phyloP scores from a whole-genome alignment of 2,329 filamentous ascomycete species.

The Colletotrichum chrysophilum region DNA sequence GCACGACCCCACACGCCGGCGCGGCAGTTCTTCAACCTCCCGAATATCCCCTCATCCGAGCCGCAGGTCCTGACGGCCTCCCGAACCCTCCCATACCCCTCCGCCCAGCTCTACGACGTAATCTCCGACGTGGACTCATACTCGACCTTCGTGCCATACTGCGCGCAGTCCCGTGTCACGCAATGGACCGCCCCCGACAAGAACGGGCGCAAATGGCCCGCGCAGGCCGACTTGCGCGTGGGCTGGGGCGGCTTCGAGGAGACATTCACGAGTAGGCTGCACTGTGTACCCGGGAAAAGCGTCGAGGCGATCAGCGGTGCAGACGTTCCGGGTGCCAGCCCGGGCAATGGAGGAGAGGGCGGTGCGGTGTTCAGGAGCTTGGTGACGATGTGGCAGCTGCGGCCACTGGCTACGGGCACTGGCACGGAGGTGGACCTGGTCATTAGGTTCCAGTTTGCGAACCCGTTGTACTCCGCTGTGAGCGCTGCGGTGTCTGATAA shows the following conservation, averaged over 20 bases:
- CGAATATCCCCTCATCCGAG: conserved; percentile 28
- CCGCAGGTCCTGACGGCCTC: conserved; percentile 73
- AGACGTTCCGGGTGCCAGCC: conserved; percentile 40
- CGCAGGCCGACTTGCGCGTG: conserved; percentile 78
- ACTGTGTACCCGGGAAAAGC: conserved; percentile 73
- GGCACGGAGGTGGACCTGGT: conserved; percentile 75
- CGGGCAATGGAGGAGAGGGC: conserved; percentile 5
- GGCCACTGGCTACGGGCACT: conserved; percentile 41
- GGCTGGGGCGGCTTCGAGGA: conserved; percentile 88
- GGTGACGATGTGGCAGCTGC: conserved; percentile 72
- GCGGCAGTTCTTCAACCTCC: conserved; percentile 23
- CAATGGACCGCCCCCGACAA: conserved; percentile 66
- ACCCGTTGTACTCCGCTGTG: conserved; percentile 84
- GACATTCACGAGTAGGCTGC: conserved; percentile 79
- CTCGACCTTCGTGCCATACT: conserved; percentile 89
- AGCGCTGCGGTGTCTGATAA: conserved; percentile 83
- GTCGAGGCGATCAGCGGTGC: conserved; percentile 81
- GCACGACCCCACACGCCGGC: background rate
- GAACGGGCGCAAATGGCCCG: conserved; percentile 65
- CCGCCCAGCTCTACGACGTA: conserved; percentile 75
- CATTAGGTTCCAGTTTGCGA: conserved; percentile 85
- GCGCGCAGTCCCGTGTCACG: conserved; percentile 78
- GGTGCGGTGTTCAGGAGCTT: conserved; percentile 70
- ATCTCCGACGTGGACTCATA: conserved; percentile 91
- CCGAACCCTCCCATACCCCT: conserved; percentile 78